Evolutionary conservation across 805 yeast species (phyloP), one percentile per base, ranked within the genome.

Genomic region (Suhomyces sp.): DNA sequence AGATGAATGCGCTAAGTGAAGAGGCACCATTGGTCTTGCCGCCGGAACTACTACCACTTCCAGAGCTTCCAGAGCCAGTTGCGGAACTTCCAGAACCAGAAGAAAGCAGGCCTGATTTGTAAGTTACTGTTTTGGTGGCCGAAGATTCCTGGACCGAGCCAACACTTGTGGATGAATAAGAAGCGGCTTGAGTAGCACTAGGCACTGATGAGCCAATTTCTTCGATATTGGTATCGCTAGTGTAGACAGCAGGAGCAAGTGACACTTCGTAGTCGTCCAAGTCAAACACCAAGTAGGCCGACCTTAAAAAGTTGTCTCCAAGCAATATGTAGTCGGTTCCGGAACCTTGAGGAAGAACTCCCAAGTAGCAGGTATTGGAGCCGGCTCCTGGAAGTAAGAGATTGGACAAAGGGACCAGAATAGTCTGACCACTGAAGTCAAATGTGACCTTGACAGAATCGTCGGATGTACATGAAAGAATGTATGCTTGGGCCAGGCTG

Each of bases 251-350:
- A 47, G 62, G 71, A 6, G 73, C 66, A 15, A 86, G 57, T 3
- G 87, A 82, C 37, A 86, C 71, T 59, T 80, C 75, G 45, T 67
- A 68, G 60, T 78, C 78, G 29, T 83, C 88, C 48, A 84, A 67
- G 64, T 87, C 86, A 65, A 79, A 84, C 13, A 84, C 89, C 24
- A 83, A 75, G 64, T 85, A 86, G 2, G 85, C 84, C 52, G 80
- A 76, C 49, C 88, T 74, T 56, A 87, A 67, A 61, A 87, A 80
- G 44, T 80, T 77, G 62, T 85, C 91, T 9, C 94, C 94, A 35
- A 87, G 71, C 50, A 84, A 74, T 15, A 70, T 58, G 50, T 59
- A 59, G 47, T 43, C 49, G 1, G 41, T 37, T 17, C 24, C 17
- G 8, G 29, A 8, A 4, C 44, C 17, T 46, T 57, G 60, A 15